phyloP scores from a whole-genome alignment of 1,284 basidiomycete species.

The Trichosporon sp. region DNA sequence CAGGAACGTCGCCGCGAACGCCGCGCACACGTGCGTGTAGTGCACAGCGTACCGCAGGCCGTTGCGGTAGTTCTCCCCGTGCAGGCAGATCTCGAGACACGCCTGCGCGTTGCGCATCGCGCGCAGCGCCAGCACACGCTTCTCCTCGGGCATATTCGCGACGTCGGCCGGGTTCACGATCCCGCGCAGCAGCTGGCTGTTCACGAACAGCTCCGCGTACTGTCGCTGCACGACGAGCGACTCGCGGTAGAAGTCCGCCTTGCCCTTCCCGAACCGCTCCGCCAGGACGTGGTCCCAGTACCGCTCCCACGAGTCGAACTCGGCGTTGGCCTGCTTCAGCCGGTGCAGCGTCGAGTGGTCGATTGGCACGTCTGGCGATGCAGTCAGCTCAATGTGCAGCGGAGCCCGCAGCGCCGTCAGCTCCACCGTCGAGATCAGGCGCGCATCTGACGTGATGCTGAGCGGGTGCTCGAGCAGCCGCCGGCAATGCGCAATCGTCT shows the following conservation, averaged over 20 bases:
- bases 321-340: constrained; percentile 49
- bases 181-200: constrained; percentile 48
- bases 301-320: constrained; percentile 50
- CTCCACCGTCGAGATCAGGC: constrained; percentile 77
- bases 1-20: constrained; percentile 83
- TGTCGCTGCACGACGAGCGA: constrained; percentile 43
- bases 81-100: constrained; percentile 47
- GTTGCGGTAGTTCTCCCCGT: constrained; percentile 62
- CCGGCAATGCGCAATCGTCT: constrained; percentile 76
- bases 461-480: constrained; percentile 79
- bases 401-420: constrained; percentile 45
- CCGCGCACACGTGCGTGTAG: constrained; percentile 65
- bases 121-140: constrained; percentile 44
- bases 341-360: constrained; percentile 43
- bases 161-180: constrained; percentile 47
- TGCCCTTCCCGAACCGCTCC: constrained; percentile 42
- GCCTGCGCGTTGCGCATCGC: constrained; percentile 50
- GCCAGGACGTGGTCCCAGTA: constrained; percentile 49
- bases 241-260: constrained; percentile 47
- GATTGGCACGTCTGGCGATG: constrained; percentile 44
- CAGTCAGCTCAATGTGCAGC: constrained; percentile 47
- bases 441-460: constrained; percentile 84
- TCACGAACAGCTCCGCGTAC: constrained; percentile 49
- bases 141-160: constrained; percentile 45
- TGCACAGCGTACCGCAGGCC: constrained; percentile 71